phyloP scores from a whole-genome alignment of 23 red algal species.

The Gracilaria vermiculophylla region DNA sequence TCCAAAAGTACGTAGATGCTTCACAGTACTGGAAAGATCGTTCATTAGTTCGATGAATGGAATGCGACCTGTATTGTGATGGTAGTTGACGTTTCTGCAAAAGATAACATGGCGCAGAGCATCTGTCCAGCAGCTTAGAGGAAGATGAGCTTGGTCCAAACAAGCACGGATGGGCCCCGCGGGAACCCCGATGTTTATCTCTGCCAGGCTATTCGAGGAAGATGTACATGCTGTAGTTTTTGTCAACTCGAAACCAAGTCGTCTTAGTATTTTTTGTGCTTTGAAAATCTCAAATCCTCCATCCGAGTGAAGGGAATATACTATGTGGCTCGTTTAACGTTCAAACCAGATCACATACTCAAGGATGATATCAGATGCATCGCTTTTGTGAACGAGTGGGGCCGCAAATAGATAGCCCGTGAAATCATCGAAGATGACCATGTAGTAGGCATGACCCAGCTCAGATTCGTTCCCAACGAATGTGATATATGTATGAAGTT shows the following conservation, averaged over 20 bases:
- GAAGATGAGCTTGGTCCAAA: not conserved
- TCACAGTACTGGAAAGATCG: not conserved
- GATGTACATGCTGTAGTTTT: not conserved
- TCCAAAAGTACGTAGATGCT: not conserved
- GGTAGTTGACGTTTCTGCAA: constrained; percentile 7
- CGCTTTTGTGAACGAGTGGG: no score
- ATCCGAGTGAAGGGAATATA: not conserved
- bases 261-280: not conserved
- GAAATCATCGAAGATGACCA: no score
- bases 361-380: no score
- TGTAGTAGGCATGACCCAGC: no score
- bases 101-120: not conserved
- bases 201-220: not conserved
- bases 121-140: not conserved
- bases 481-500: no score
- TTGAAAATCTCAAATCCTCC: not conserved
- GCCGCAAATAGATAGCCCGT: no score
- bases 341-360: no score
- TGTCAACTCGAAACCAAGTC: not conserved
- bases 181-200: not conserved
- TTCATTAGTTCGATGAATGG: not conserved
- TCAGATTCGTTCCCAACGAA: no score
- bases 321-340: not conserved
- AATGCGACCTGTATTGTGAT: not conserved
- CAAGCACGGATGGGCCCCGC: not conserved